Conservation (phyloP, 2,329 filamentous ascomycete species). For the Claviceps quebecensis region DNA sequence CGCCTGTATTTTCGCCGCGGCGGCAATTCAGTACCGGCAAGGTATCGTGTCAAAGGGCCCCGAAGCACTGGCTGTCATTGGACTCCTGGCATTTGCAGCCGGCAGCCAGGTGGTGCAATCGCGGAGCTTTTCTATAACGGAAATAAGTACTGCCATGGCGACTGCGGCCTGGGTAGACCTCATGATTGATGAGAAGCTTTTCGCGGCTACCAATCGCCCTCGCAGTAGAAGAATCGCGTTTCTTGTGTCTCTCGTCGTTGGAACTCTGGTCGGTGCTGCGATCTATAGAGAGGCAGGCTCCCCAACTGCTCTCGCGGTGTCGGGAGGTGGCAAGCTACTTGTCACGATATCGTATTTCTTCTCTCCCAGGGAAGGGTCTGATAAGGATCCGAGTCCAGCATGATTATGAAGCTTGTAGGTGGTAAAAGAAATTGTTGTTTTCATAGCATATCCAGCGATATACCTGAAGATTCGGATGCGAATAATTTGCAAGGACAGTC, state of each 20-base stretch:
- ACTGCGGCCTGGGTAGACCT: slow-evolving; percentile 49
- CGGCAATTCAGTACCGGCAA: slow-evolving; percentile 30
- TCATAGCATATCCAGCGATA: not conserved
- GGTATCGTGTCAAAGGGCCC: slow-evolving; percentile 22
- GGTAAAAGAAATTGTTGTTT: not conserved
- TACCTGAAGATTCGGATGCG: not conserved
- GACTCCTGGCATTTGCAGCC: slow-evolving; percentile 38
- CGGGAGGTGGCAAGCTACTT: slow-evolving; percentile 13
- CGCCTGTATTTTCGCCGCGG: slow-evolving; percentile 36
- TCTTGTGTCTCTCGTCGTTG: slow-evolving; percentile 30
- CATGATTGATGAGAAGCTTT: slow-evolving; percentile 38
- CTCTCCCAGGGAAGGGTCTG: slow-evolving; percentile 8
- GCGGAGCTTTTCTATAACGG: slow-evolving; percentile 38
- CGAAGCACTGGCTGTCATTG: slow-evolving; percentile 30
- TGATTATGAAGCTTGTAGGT: not conserved
- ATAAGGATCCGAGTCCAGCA: slow-evolving; percentile 2
- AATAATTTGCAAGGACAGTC: not conserved
- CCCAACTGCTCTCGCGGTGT: slow-evolving; percentile 12
- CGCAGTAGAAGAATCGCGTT: slow-evolving; percentile 37
- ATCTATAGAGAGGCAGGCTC: slow-evolving; percentile 21
- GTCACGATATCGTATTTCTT: slow-evolving; percentile 12
- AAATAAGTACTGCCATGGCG: slow-evolving; percentile 52
- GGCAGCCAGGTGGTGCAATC: slow-evolving; percentile 46
- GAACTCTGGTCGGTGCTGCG: slow-evolving; percentile 36
- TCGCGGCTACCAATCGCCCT: slow-evolving; percentile 30